Conservation (phyloP, 176 grass and related monocot genomes). For the barley (Hordeum vulgare) region MorexV3_pseudomolecules_assembly NC_058520.1:532758362-532758861, state of each 20-base stretch:
- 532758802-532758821: conserved; percentile 66
- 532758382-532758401: conserved; percentile 27
- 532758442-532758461: conserved; percentile 44
- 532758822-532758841: conserved; percentile 55
- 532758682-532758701: conserved; percentile 65
- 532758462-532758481: conserved; percentile 40
- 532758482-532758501: conserved; percentile 47
- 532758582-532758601: conserved; percentile 54
- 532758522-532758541: neutral
- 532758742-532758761: conserved; percentile 30
- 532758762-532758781: conserved; percentile 45
- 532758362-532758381: conserved; percentile 36
- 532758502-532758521: conserved; percentile 26
- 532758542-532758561: conserved; percentile 30
- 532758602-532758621: conserved; percentile 37
- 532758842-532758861: conserved; percentile 46
- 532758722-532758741: conserved; percentile 43
- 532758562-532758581: conserved; percentile 46
- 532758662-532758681: conserved; percentile 39
- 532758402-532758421: conserved; percentile 32
- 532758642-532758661: conserved; percentile 13
- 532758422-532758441: conserved; percentile 36
- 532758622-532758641: conserved; percentile 59
- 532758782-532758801: conserved; percentile 52
- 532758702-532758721: conserved; percentile 52